A percentile compares a stretch with the other conserved stretches of the same genome.
Conservation (phyloP, 306 rosid genomes). For the Cucurbita argyrosperma region DNA sequence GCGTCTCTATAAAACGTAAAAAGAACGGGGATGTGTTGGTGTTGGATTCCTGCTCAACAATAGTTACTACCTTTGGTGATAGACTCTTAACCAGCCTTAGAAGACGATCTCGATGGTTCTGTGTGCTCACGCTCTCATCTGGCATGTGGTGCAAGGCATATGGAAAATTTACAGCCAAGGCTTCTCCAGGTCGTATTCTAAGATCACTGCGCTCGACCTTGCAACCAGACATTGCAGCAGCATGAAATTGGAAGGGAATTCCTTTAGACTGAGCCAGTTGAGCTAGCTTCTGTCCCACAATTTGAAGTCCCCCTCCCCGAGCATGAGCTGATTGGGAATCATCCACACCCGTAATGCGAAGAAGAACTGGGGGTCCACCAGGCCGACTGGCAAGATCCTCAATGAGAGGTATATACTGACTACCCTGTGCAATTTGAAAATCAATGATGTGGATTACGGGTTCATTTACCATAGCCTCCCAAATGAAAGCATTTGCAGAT, state of each 20-base stretch:
- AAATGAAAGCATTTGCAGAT: conserved; percentile 51
- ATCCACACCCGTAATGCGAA: conserved; percentile 73
- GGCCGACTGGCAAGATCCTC: conserved; percentile 42
- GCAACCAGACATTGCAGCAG: conserved; percentile 61
- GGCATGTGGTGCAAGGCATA: conserved; percentile 83
- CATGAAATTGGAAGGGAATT: conserved; percentile 66
- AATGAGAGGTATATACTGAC: conserved; percentile 54
- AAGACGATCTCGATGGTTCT: conserved; percentile 71
- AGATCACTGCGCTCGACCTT: conserved; percentile 41
- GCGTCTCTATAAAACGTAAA: conserved; percentile 53
- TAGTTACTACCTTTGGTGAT: conserved; percentile 67
- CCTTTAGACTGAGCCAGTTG: conserved; percentile 24
- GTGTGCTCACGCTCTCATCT: conserved; percentile 90
- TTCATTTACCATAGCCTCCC: conserved; percentile 55
- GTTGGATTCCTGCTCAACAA: conserved; percentile 90
- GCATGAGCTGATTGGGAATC: conserved; percentile 77
- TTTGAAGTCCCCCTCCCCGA: conserved; percentile 80
- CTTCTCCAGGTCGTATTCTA: conserved; percentile 37
- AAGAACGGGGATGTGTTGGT: conserved; percentile 84
- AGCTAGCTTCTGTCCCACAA: conserved; percentile 40
- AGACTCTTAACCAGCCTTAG: conserved; percentile 62
- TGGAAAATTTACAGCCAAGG: conserved; percentile 68
- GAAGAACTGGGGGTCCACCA: conserved; percentile 33
- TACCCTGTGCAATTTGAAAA: conserved; percentile 92
- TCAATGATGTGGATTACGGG: conserved; percentile 70